Percentiles rank a stretch among this genome's conserved stretches.
Evolutionary conservation across 139 green algal genomes (phyloP).

Genomic region (Dunaliella primolecta): DNA sequence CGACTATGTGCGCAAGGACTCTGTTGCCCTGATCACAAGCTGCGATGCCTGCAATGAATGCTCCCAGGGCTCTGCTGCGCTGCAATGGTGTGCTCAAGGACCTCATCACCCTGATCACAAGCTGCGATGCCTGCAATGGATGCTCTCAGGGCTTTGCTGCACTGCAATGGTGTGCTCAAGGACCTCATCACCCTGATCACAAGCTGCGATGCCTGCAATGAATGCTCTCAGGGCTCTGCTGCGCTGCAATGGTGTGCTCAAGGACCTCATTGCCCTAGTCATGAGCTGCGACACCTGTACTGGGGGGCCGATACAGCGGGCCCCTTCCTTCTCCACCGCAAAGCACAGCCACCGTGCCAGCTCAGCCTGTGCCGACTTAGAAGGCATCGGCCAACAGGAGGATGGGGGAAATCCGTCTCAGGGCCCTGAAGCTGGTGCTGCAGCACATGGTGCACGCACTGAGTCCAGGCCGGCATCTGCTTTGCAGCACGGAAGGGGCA

Average conservation of each 20-base stretch:
- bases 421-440: too few species aligned
- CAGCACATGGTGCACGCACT: too few species aligned
- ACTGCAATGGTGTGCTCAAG: background rate
- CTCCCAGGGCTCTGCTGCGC: conserved; percentile 5
- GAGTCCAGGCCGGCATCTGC: too few species aligned
- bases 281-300: background rate
- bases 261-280: background rate
- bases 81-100: background rate
- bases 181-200: background rate
- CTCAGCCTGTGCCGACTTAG: too few species aligned
- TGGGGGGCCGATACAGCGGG: background rate
- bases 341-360: too few species aligned
- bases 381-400: too few species aligned
- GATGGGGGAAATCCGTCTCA: too few species aligned
- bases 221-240: conserved; percentile 17
- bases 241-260: background rate
- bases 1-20: background rate
- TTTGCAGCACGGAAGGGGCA: too few species aligned
- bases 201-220: background rate
- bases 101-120: background rate
- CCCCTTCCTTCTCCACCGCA: too few species aligned
- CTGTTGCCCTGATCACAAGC: background rate
- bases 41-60: too few species aligned
- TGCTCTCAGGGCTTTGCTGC: conserved; percentile 12
- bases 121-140: background rate